Conservation (phyloP, 306 rosid genomes). For the Fragaria vesca region DNA sequence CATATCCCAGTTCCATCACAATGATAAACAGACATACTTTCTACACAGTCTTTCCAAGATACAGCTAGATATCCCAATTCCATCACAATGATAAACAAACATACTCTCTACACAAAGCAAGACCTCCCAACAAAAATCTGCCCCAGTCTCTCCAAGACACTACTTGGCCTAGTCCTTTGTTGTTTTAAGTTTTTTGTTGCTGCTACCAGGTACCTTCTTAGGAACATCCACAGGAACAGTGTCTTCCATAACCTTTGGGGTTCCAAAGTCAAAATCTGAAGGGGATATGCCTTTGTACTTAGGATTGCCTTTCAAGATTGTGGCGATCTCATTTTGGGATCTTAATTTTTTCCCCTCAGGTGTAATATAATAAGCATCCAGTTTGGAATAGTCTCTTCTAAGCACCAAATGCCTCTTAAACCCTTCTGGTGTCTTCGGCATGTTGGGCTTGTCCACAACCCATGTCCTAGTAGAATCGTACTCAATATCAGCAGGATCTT, state of each 20-base stretch:
- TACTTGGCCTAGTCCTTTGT: constrained; percentile 19
- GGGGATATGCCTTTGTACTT: constrained; percentile 34
- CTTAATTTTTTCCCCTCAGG: constrained; percentile 69
- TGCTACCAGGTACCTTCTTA: constrained; percentile 37
- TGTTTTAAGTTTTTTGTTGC: constrained; percentile 40
- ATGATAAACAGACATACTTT: neutral
- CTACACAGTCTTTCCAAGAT: neutral
- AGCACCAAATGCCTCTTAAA: constrained; percentile 70
- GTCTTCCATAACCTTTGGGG: constrained; percentile 80
- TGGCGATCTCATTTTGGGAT: constrained; percentile 62
- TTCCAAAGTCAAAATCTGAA: constrained; percentile 54
- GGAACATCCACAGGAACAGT: constrained; percentile 53
- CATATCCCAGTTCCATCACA: neutral
- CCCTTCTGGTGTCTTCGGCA: constrained; percentile 72
- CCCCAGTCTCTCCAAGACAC: neutral
- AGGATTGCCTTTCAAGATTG: constrained; percentile 54
- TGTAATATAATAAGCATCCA: constrained; percentile 71
- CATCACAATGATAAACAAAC: neutral
- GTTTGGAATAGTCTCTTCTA: constrained; percentile 72
- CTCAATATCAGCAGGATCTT: constrained; percentile 67
- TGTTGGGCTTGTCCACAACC: constrained; percentile 86
- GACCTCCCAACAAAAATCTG: neutral
- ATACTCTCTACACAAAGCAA: neutral
- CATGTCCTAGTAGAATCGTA: constrained; percentile 69
- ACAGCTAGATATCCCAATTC: neutral